Base-by-base conservation (phyloP, 2,329 filamentous ascomycete genomes). In the Pseudocercospora pini-densiflorae region DNA sequence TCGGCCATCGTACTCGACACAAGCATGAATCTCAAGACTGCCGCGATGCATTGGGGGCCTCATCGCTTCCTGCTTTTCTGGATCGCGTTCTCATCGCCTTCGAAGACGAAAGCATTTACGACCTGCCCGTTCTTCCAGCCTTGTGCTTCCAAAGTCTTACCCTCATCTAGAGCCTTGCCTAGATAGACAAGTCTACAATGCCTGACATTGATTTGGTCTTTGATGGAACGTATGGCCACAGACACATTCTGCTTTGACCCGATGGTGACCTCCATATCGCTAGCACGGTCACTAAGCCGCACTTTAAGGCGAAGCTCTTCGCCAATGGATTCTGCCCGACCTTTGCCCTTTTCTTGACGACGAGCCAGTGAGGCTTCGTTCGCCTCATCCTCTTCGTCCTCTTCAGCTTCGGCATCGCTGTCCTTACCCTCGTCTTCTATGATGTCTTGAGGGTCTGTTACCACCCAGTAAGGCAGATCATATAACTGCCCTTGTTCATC, bases 51-150 rank as follows among this genome's bases (percentile, higher is more conserved):
- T 36, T n/a, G 57, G 21, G 14, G 16, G 1, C 19, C 33, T 45
- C 51, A 58, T 63, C 51, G 23, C 24, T 43, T 55, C 53, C 51
- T 45, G 19, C 27, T 58, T 59, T 65, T 58, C 55, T 54, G 33
- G 12, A 45, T 47, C 21, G 59, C 59, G 36, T 27, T 33, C 23
- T 51, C 36, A 21, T 66, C 45, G 5, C 14, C 29, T 14, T 67
- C 65, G 36, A 61, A 58, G 24, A 95, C 87, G 65, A 95, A 82
- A 23, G 90, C 93, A 76, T 94, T 95, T 62, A 97, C 81, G 36
- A 95, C 83, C 75, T 95, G 86, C 40, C 89, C 91, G 67, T 86
- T 84, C 72, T 89, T 87, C 91, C 92, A 97, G 58, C 90, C 91
- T 72, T 95, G 90, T 2, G 86, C 85, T 53, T 83, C 78, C 19